These are phyloP conservation scores for Pleodorina starrii DNA, from an alignment of 139 green algal genomes.

Conservation along the genomic window DNA sequence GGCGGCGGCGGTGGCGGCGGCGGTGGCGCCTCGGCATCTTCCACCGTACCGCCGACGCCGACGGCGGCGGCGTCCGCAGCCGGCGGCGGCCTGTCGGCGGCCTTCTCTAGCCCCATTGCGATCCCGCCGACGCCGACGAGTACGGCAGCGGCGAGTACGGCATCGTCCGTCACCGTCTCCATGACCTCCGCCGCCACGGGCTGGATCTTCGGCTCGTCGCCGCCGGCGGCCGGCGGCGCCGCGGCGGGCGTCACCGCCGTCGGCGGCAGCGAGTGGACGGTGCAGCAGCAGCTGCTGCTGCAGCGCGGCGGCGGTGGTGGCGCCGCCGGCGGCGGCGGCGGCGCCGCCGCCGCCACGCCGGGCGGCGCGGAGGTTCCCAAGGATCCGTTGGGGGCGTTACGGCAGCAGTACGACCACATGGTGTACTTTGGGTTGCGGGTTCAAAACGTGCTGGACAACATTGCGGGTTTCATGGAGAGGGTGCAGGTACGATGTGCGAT, in stretches of 20 bases:
- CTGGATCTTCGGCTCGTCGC: conserved; percentile 27
- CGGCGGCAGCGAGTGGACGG: conserved; percentile 3
- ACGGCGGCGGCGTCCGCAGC: not conserved
- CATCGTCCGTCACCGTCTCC: not conserved
- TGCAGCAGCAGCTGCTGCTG: conserved; percentile 15
- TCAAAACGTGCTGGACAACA: conserved; percentile 58
- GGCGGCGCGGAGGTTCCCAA: conserved; percentile 32
- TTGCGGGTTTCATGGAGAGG: conserved; percentile 52
- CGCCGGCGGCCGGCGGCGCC: not conserved
- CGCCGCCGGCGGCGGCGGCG: not conserved
- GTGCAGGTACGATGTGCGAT: conserved; percentile 36
- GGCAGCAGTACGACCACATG: conserved; percentile 44
- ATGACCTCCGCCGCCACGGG: not conserved
- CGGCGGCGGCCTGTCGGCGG: not conserved
- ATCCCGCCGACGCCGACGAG: not conserved
- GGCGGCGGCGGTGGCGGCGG: too few species aligned
- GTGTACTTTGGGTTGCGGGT: conserved; percentile 27
- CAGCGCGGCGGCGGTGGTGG: conserved; percentile 1
- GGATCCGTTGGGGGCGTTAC: conserved; percentile 25
- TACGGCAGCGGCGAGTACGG: too few species aligned
- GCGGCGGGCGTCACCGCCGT: not conserved
- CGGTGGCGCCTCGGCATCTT: too few species aligned
- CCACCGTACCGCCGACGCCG: not conserved
- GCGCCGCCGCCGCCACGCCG: too few species aligned
- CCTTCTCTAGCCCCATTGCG: not conserved